Base-by-base conservation (phyloP, 2,329 filamentous ascomycete species). In the Huntiella decipiens region DNA sequence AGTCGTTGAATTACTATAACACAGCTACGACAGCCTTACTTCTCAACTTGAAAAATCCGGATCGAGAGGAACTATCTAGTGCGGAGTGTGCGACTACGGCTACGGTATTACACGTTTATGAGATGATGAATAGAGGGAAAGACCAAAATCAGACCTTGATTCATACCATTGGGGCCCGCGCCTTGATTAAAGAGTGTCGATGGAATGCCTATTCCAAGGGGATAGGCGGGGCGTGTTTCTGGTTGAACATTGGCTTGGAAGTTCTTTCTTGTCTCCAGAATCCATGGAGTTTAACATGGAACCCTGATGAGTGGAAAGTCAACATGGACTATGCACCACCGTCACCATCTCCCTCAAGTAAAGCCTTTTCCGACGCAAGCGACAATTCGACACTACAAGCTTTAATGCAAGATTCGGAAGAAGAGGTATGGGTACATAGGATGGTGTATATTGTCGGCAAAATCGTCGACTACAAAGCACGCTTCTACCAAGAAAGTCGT, bases 161-260 rank as follows among this genome's bases (percentile, higher is more conserved):
- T 53, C 87, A 94, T 56, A 87, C 88, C 53, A 79, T 82, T 0
- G 85, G 85, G 4, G 84, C 85, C 7, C 73, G 85, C 45, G 84
- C 84, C 1, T 66, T 94, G 43, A 87, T 95, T 55, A 83, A 85
- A 51, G 85, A 94, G 57, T 94, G 86, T 55, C 76, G 78, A 4
- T 95, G 88, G 88, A 80, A 84, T 54, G 84, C 84, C 0, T 74
- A 69, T 51, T 82, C 82, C 33, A 72, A 70, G 1, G 86, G 87
- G 0, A 74, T 94, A 15, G 87, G 85, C 1, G 74, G 78, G 0
- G 85, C 87, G 1, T 95, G 87, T 59, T 95, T 95, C 62, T 95
- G 88, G 87, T 67, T 95, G 34, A 94, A 92, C 54, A 77, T 93
- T 12, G 81, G 80, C 12, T 81, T 94, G 70, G 88, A 96, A 58